phyloP scores from a whole-genome alignment of 257 asterid species.

The Coffea canephora region DNA sequence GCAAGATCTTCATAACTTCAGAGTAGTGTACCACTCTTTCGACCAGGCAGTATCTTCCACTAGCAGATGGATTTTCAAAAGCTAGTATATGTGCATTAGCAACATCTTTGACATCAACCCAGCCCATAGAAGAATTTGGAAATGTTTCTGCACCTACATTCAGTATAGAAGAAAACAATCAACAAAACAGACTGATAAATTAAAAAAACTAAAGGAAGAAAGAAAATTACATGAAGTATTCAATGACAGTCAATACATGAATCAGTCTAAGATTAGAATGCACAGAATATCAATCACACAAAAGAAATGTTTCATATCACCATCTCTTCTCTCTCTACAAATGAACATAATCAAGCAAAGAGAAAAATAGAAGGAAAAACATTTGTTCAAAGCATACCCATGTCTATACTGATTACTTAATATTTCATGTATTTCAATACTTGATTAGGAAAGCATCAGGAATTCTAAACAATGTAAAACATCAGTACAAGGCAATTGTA shows the following conservation, averaged over 20 bases:
- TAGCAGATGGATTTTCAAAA: conserved; percentile 61
- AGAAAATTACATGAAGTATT: too few species aligned
- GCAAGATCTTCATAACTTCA: conserved; percentile 45
- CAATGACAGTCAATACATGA: neutral
- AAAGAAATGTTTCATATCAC: neutral
- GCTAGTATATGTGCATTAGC: conserved; percentile 73
- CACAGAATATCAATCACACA: neutral
- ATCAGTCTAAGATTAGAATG: neutral
- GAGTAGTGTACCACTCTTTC: conserved; percentile 55
- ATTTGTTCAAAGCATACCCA: neutral
- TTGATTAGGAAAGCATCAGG: neutral
- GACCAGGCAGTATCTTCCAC: conserved; percentile 63
- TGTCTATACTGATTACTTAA: neutral
- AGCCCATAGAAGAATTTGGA: conserved; percentile 42
- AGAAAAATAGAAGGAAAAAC: neutral
- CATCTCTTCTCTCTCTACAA: neutral
- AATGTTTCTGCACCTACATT: conserved; percentile 34
- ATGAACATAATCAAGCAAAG: neutral
- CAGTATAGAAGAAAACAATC: neutral
- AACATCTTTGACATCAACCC: conserved; percentile 75
- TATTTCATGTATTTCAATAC: neutral
- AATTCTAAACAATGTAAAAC: neutral
- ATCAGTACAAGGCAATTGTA: too few species aligned
- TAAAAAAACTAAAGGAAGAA: too few species aligned
- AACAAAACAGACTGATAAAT: neutral